A percentile compares a stretch with the other conserved stretches of the same genome.
Conservation (phyloP, 805 yeast genomes). For the Barnettozyma salicaria region DNA sequence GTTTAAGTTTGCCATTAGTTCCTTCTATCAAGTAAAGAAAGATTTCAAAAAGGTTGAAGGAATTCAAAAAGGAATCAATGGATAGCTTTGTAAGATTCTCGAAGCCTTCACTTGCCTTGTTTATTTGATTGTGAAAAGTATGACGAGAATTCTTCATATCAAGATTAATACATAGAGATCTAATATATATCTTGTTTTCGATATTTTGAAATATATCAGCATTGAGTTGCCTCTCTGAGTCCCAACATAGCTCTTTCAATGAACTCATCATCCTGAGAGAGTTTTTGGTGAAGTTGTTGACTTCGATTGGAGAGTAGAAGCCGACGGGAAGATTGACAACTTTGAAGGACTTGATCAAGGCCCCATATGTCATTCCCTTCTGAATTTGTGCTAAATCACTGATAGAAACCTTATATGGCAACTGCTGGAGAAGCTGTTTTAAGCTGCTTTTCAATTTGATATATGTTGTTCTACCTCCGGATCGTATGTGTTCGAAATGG, state of each 20-base stretch:
- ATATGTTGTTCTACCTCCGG: too few species aligned
- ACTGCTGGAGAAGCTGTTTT: slow-evolving; percentile 29
- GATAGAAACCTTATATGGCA: slow-evolving; percentile 10
- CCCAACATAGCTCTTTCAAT: slow-evolving; percentile 26
- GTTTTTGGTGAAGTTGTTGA: slow-evolving; percentile 24
- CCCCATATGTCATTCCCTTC: slow-evolving; percentile 8
- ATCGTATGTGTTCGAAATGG: slow-evolving; percentile 2
- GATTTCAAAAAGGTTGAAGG: slow-evolving; percentile 23
- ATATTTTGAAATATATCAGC: slow-evolving; percentile 27
- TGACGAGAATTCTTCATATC: slow-evolving; percentile 23
- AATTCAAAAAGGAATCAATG: slow-evolving; percentile 32
- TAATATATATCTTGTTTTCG: slow-evolving; percentile 27
- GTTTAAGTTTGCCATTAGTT: slow-evolving; percentile 4
- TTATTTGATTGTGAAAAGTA: slow-evolving; percentile 9
- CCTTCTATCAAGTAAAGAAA: slow-evolving; percentile 15
- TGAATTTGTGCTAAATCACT: background rate
- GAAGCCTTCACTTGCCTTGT: slow-evolving; percentile 23
- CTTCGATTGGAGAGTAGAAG: slow-evolving; percentile 31
- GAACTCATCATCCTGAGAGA: slow-evolving; percentile 27
- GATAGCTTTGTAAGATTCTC: slow-evolving; percentile 30
- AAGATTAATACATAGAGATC: slow-evolving; percentile 28
- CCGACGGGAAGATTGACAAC: slow-evolving; percentile 45
- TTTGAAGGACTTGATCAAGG: too few species aligned
- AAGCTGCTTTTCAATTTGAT: slow-evolving; percentile 37
- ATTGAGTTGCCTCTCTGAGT: slow-evolving; percentile 32